Evolutionary conservation across 352 stramenopile genomes (phyloP).

Genomic region (Phytophthora sojae): DNA sequence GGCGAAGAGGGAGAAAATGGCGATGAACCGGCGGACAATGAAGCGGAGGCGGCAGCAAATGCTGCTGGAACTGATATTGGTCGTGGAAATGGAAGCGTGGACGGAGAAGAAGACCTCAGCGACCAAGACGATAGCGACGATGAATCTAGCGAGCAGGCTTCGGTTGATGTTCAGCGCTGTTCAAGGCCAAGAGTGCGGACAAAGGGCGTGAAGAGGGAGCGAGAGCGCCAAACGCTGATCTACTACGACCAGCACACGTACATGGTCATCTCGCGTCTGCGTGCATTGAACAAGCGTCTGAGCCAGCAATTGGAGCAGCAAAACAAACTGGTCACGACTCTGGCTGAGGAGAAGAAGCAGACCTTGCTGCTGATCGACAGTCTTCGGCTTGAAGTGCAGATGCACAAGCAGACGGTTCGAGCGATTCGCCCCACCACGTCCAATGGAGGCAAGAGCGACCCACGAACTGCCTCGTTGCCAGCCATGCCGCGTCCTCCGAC

Average conservation of each 20-base stretch:
- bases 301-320: slow-evolving; percentile 58
- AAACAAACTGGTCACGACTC: slow-evolving; percentile 45
- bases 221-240: slow-evolving; percentile 28
- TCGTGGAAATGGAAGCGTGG: slow-evolving; percentile 5
- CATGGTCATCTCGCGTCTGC: slow-evolving; percentile 55
- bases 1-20: slow-evolving; percentile 9
- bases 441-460: neutral
- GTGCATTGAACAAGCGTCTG: slow-evolving; percentile 57
- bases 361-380: slow-evolving; percentile 47
- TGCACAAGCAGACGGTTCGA: slow-evolving; percentile 63
- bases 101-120: neutral
- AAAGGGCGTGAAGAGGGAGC: slow-evolving; percentile 15
- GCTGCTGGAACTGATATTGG: slow-evolving; percentile 1
- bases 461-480: slow-evolving; percentile 13
- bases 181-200: slow-evolving; percentile 3
- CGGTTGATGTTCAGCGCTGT: neutral
- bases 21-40: neutral
- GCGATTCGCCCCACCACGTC: slow-evolving; percentile 25
- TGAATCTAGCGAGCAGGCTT: neutral
- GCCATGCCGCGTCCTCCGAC: slow-evolving; percentile 18
- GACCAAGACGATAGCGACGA: slow-evolving; percentile 3
- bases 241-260: slow-evolving; percentile 71
- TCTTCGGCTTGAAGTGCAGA: slow-evolving; percentile 49
- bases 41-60: neutral
- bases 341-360: slow-evolving; percentile 67